Percentiles rank a stretch among this genome's conserved stretches.
Conservation (phyloP, 495 filamentous ascomycete species). For the Pseudoneurospora amorphoporcata region DNA sequence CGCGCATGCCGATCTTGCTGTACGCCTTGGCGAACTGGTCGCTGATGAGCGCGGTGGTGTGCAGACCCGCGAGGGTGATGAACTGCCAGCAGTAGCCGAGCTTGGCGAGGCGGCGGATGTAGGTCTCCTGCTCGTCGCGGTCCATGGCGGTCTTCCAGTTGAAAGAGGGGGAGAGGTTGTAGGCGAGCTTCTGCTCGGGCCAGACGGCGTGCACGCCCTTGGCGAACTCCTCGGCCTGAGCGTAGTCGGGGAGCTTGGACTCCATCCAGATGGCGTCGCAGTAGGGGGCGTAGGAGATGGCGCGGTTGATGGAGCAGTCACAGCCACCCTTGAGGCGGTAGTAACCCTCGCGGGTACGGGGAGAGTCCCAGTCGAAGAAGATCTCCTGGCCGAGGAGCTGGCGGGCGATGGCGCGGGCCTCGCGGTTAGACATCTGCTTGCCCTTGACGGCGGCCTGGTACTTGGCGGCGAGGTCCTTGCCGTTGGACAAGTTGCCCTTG, state of each 20-base stretch:
- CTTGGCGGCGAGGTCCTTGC: conserved; percentile 51
- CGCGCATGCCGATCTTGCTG: conserved; percentile 75
- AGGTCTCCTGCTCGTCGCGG: conserved; percentile 87
- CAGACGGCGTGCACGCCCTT: conserved; percentile 87
- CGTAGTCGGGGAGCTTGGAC: conserved; percentile 86
- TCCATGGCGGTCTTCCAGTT: conserved; percentile 99
- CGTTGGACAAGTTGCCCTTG: conserved; percentile 44
- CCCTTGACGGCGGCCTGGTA: conserved; percentile 60
- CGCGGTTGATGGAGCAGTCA: conserved; percentile 84
- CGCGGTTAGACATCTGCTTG: conserved; percentile 62
- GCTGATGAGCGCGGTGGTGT: conserved; percentile 85
- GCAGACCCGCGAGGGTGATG: conserved; percentile 96
- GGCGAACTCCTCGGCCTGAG: conserved; percentile 89
- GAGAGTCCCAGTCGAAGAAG: conserved; percentile 86
- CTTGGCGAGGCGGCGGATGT: conserved; percentile 76
- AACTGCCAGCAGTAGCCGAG: conserved; percentile 99
- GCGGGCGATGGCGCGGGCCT: conserved; percentile 76
- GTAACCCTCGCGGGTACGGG: conserved; percentile 87
- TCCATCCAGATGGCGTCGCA: conserved; percentile 99
- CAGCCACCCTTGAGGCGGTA: conserved; percentile 88
- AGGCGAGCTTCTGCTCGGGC: conserved; percentile 94
- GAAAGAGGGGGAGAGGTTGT: conserved; percentile 97
- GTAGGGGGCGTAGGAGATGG: conserved; percentile 86
- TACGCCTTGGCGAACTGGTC: conserved; percentile 83
- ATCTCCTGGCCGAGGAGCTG: conserved; percentile 72